Base-by-base conservation (phyloP, 139 green algal genomes). In the Chlamydomonas sp. region DNA sequence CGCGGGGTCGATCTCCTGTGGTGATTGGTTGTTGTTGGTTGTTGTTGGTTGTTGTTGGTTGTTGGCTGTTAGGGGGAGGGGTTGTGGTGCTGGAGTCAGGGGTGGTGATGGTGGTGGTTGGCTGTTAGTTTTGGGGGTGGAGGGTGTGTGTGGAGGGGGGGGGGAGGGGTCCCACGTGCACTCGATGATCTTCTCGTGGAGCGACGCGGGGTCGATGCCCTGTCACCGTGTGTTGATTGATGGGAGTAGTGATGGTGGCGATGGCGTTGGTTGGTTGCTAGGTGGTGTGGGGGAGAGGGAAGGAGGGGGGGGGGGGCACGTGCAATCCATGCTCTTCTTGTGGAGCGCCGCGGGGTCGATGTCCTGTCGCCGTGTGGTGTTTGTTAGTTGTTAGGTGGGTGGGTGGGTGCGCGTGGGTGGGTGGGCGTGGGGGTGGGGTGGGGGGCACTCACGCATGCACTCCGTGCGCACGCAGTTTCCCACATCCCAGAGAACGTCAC, bases 251-350 rank as follows among this genome's bases (percentile, higher is more conserved):
- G 20, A 63, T 10, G 20, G 54, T 30, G 13, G 54, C n/a, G 6
- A 26, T 10, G 6, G 20, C 13, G 13, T 10, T 34, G 6, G 54
- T 35, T 63, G 54, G 20, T 26, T 16, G 54, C 13, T 10, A 63
- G n/a, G 6, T 16, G 13, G 26, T 16, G 54, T 10, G 6, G 26
- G 20, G 26, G 54, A 6, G 13, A 10, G 6, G 29, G n/a, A 30
- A 6, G 8, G 36, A 30, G 29, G 54, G n/a, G n/a, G n/a, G 20
- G n/a, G n/a, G n/a, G 22, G n/a, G n/a, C 29, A 6, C 29, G n/a
- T 63, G n/a, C 31, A 66, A 10, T 36, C 35, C 24, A 29, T 58
- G 10, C n/a, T 69, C 36, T 69, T 29, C 79, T 84, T 92, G 58
- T 97, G n/a, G n/a, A n/a, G n/a, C n/a, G n/a, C n/a, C n/a, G n/a